Base-by-base conservation (phyloP, 805 yeast genomes). In the Starmerella sirachaensis region DNA sequence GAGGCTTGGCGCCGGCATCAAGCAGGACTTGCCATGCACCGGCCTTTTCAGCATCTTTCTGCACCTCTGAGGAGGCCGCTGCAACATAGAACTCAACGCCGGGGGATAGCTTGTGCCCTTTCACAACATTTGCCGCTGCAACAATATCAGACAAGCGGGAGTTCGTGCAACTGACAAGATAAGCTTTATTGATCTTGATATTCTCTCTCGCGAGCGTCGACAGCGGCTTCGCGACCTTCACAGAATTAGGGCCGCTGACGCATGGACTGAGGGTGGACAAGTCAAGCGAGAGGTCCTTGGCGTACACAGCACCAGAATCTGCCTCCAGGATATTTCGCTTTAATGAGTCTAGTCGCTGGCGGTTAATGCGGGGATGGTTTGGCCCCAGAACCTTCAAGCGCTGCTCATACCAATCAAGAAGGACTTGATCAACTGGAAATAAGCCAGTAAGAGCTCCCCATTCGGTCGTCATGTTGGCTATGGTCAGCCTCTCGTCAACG, bases 361-460 rank as follows among this genome's bases (percentile, higher is more conserved):
- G 56, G 52, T 77, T 84, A 43, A 91, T 76, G 56, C 97, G 74
- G 46, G 95, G 84, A 60, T 88, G 97, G 25, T 74, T 72, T 52
- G 73, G 76, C 9, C 78, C 74, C 36, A 79, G 68, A 31, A 64
- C 59, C 29, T 60, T 38, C 30, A 77, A 53, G 47, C 94, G 67
- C 47, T 74, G 54, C 43, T 76, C 67, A 62, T 91, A 91, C 77
- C 86, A 91, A 42, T 77, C 64, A 25, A 84, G 61, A 49, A 86
- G 66, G 11, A 76, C 74, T 17, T 72, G 65, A 59, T 91, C 99
- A 8, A 88, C 85, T n/a, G 99, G 97, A 74, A 91, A 91, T 41
- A 91, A 65, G 29, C 99, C 99, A 5, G 95, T 80, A 7, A 91
- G 66, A 1, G 97, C 97, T 54, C 97, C 97, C 97, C 97, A 86